A percentile compares a stretch with the other conserved stretches of the same genome.
These are phyloP conservation scores for Achlya hypogyna DNA, from an alignment of 352 stramenopile species.

Conservation along the genomic window DNA sequence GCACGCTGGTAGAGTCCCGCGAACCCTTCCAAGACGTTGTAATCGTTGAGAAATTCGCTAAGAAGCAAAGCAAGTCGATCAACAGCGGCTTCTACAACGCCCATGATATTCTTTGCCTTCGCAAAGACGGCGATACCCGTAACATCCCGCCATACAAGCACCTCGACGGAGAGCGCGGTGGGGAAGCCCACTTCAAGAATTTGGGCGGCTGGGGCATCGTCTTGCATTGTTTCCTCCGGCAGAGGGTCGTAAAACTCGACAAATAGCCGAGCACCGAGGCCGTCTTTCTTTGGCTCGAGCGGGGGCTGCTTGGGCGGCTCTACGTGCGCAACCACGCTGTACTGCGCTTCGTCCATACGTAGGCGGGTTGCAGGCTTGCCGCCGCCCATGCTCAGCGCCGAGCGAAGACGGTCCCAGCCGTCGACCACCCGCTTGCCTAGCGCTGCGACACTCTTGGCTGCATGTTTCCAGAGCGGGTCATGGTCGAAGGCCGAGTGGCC, in stretches of 20 bases:
- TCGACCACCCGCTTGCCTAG: background rate
- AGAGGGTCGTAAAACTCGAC: background rate
- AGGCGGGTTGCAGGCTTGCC: background rate
- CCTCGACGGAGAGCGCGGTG: background rate
- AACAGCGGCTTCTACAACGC: background rate
- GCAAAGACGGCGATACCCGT: background rate
- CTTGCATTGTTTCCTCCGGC: background rate
- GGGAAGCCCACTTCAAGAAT: conserved; percentile 1
- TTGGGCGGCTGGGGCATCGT: background rate
- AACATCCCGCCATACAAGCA: background rate
- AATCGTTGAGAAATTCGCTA: conserved; percentile 1
- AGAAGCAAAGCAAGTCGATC: background rate
- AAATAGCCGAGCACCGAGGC: background rate
- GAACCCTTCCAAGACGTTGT: background rate
- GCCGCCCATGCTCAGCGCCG: background rate
- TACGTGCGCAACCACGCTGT: conserved; percentile 5
- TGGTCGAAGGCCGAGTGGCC: background rate
- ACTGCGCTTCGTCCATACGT: background rate
- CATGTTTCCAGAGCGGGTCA: background rate
- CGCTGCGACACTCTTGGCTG: background rate
- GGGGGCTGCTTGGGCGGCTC: background rate
- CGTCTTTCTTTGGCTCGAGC: background rate
- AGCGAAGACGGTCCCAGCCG: background rate
- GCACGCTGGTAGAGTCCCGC: background rate
- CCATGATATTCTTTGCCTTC: background rate